A percentile compares a stretch with the other conserved stretches of the same genome.
Evolutionary conservation across 1,284 basidiomycete species (phyloP).

Genomic region (Taiwanofungus camphoratus): DNA sequence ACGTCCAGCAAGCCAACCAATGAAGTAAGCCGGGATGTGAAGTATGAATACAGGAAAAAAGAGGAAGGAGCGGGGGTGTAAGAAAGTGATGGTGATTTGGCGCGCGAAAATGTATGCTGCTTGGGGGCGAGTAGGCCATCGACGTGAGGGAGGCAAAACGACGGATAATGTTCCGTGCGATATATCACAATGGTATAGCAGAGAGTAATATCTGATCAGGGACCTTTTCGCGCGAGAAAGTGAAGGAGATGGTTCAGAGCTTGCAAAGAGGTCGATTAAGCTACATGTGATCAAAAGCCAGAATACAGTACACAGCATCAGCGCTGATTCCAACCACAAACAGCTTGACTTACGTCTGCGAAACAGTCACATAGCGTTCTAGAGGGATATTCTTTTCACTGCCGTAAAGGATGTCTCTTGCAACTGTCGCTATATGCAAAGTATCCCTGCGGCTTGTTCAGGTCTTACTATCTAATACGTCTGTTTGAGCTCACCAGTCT

Average conservation of each 20-base stretch:
- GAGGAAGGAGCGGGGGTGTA: conserved; percentile 64
- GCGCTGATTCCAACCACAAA: too few relatives aligned
- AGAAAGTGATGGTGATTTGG: conserved; percentile 62
- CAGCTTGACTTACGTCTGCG: conserved; percentile 77
- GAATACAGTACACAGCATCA: too few relatives aligned
- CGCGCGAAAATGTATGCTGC: conserved; percentile 69
- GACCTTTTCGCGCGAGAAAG: conserved; percentile 41
- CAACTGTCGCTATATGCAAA: conserved; percentile 76
- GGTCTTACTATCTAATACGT: too few relatives aligned
- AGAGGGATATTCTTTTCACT: conserved; percentile 64
- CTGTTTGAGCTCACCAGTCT: conserved; percentile 71
- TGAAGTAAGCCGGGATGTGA: too few relatives aligned
- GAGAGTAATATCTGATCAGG: conserved; percentile 78
- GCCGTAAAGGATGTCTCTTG: conserved; percentile 82
- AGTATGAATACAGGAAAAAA: conserved; percentile 86
- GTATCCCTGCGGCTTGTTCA: conserved; percentile 76
- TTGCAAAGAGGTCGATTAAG: conserved; percentile 75
- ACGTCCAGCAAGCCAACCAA: conserved; percentile 60
- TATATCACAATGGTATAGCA: conserved; percentile 73
- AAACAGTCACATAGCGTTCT: conserved; percentile 69
- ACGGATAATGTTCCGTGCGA: conserved; percentile 59
- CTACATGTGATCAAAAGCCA: conserved; percentile 32
- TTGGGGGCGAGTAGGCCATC: conserved; percentile 53
- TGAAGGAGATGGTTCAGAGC: conserved; percentile 42
- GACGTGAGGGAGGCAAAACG: conserved; percentile 59